Conservation (phyloP, 306 rosid species). For the Hippophae gyantsensis region DNA sequence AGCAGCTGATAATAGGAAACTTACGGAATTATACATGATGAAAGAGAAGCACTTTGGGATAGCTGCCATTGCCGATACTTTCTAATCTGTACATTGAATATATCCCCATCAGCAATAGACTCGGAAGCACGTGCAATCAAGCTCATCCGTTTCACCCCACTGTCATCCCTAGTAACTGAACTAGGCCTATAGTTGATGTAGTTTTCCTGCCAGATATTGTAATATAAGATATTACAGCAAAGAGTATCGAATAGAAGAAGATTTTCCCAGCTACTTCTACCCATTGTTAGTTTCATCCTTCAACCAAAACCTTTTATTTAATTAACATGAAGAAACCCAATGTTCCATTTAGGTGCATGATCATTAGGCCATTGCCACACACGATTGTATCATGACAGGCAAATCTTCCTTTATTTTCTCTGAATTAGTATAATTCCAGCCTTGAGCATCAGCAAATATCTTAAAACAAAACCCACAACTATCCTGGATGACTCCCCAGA, state of each 20-base stretch:
- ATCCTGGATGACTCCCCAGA: no score
- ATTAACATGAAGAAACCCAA: no score
- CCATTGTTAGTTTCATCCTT: no score
- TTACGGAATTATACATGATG: conserved; percentile 86
- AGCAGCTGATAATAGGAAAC: conserved; percentile 33
- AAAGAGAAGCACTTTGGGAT: conserved; percentile 67
- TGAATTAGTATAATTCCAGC: no score
- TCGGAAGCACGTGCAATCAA: conserved; percentile 84
- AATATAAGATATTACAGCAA: background rate
- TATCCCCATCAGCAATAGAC: conserved; percentile 87
- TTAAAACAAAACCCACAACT: no score
- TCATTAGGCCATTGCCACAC: no score
- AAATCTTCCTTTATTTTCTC: no score
- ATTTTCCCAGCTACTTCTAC: background rate
- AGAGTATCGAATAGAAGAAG: background rate
- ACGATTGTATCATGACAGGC: no score
- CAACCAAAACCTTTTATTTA: no score
- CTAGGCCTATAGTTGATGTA: conserved; percentile 82
- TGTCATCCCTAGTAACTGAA: conserved; percentile 56
- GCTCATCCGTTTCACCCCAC: conserved; percentile 70
- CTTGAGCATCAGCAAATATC: no score
- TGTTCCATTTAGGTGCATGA: no score
- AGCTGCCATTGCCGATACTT: conserved; percentile 98
- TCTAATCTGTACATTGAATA: conserved; percentile 85
- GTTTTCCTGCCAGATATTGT: conserved; percentile 63